phyloP scores from a whole-genome alignment of 352 stramenopile genomes.

The Lagenidium giganteum region DNA sequence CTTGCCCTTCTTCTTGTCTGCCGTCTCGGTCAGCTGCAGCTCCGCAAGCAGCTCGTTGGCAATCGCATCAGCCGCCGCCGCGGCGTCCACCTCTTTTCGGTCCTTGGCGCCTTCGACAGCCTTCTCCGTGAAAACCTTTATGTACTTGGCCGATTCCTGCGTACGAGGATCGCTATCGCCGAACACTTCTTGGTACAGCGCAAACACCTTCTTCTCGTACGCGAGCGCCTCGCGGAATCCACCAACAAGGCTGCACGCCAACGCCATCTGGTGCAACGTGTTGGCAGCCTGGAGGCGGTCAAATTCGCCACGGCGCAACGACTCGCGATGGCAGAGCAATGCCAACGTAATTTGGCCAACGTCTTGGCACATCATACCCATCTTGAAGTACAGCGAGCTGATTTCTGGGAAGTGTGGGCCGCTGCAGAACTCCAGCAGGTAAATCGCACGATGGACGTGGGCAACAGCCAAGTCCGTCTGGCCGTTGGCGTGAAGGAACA shows the following conservation, averaged over 20 bases:
- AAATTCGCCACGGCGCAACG: constrained; percentile 81
- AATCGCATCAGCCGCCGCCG: constrained; percentile 67
- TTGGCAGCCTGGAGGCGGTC: constrained; percentile 84
- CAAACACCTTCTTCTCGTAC: constrained; percentile 89
- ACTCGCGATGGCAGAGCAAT: constrained; percentile 85
- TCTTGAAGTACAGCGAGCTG: constrained; percentile 90
- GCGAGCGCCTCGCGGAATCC: constrained; percentile 82
- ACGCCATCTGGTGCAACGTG: constrained; percentile 85
- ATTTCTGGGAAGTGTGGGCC: constrained; percentile 90
- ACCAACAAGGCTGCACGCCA: constrained; percentile 71
- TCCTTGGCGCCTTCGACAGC: constrained; percentile 84
- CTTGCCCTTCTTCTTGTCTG: constrained; percentile 61
- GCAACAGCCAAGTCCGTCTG: constrained; percentile 83
- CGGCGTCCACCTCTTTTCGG: constrained; percentile 70
- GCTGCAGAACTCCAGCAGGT: constrained; percentile 90
- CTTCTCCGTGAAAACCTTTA: constrained; percentile 84
- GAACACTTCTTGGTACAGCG: constrained; percentile 77
- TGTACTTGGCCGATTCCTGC: constrained; percentile 77
- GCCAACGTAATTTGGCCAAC: constrained; percentile 82
- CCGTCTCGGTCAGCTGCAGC: constrained; percentile 58
- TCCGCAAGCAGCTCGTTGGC: constrained; percentile 72
- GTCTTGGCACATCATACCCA: constrained; percentile 94
- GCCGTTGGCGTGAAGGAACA: constrained; percentile 87
- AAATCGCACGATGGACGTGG: constrained; percentile 89
- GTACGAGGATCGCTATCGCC: constrained; percentile 78